phyloP scores from a whole-genome alignment of 73 alveolate genomes.

The Tetrahymena borealis region DNA sequence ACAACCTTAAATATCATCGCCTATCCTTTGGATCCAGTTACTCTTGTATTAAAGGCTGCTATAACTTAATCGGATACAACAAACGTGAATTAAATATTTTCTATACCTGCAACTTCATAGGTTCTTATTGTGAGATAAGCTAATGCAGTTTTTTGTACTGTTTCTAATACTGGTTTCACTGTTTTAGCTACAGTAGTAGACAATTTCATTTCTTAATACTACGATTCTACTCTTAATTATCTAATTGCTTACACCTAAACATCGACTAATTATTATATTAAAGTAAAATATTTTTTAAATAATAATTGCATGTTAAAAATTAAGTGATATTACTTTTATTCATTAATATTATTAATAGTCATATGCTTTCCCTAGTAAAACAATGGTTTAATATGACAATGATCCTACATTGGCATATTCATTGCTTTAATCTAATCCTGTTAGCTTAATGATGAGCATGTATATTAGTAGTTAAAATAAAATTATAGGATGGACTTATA shows the following conservation, averaged over 20 bases:
- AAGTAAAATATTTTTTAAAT: background rate
- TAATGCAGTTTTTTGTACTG: background rate
- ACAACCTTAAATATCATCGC: background rate
- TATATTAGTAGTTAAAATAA: background rate
- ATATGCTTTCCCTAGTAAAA: background rate
- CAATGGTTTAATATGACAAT: background rate
- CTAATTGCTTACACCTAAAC: background rate
- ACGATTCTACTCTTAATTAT: background rate
- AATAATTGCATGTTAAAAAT: no score
- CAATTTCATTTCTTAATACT: background rate
- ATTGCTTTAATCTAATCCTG: background rate
- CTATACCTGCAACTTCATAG: background rate
- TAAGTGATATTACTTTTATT: background rate
- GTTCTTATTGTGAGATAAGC: background rate
- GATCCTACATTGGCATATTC: background rate
- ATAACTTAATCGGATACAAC: background rate
- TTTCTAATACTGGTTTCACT: background rate
- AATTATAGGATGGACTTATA: background rate
- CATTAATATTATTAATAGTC: background rate
- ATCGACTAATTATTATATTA: background rate
- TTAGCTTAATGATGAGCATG: background rate
- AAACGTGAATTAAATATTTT: background rate
- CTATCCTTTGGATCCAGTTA: background rate
- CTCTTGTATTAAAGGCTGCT: background rate
- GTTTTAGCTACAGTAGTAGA: background rate